Evolutionary conservation across 495 filamentous ascomycete species (phyloP), one percentile per base, ranked within the genome.

Genomic region (Lasiosphaeria hispida): DNA sequence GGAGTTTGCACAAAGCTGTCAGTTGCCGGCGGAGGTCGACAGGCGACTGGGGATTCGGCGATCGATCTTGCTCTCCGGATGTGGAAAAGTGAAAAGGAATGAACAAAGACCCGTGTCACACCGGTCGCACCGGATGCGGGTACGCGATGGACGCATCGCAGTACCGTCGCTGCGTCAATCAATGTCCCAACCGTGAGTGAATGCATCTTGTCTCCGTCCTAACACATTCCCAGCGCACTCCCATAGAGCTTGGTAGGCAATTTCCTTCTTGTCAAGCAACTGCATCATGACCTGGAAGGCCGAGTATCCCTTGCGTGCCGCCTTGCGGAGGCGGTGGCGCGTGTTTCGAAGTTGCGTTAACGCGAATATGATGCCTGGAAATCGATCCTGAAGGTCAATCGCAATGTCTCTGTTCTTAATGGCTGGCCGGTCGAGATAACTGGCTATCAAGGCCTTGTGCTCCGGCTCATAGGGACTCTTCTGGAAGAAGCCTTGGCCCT

Each of bases 301-400:
- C 4, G 36, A 30, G 15, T 53, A 53, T 10, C 50, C 50, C 30
- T 42, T 14, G 3, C 2, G 35, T 4, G 37, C 7, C 10, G 6
- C 4, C 38, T 53, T 42, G 1, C 38, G 4, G 10, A 30, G 37
- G 13, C 38, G 18, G n/a, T 43, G 19, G 2, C 38, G 50, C 23
- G 18, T 5, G 50, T 34, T 43, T 10, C 18, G 1, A 9, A 53
- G 50, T n/a, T 53, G 38, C 9, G 1, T 3, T 3, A 6, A 3
- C 15, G 50, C 42, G 18, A 53, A 53, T 3, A 53, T 6, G 50
- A 53, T 53, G 17, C 38, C 38, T 3, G 38, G 50, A 30, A 53
- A 53, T 17, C 34, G 15, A 9, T 19, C 40, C 5, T 36, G 49
- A 18, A 52, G 33, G 9, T 44, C 41, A 7, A 44, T 17, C 7